These are phyloP conservation scores for Toxoplasma gondii DNA, from an alignment of 169 alveolate species.

Conservation along the genomic window DNA sequence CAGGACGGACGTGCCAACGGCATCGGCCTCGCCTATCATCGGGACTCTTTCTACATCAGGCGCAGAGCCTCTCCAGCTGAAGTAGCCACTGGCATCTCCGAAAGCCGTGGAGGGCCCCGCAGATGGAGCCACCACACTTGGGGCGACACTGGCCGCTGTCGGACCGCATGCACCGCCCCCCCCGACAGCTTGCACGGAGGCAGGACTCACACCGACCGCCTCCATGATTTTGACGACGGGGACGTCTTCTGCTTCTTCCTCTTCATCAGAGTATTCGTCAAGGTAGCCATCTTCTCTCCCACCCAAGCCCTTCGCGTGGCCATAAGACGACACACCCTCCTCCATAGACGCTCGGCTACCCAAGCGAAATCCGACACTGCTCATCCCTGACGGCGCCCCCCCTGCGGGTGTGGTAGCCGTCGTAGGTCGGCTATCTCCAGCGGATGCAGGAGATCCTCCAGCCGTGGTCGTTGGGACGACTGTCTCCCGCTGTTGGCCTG, in stretches of 20 bases:
- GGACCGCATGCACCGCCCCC: background rate
- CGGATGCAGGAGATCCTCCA: background rate
- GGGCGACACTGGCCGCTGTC: background rate
- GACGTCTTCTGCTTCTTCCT: background rate
- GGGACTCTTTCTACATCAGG: background rate
- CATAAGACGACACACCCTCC: background rate
- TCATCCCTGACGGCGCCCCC: background rate
- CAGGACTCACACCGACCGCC: slow-evolving; percentile 18
- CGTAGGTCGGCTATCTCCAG: background rate
- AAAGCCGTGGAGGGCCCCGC: background rate
- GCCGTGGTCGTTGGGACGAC: background rate
- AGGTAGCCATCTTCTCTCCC: background rate
- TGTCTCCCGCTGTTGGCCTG: background rate
- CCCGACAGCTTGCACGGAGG: background rate
- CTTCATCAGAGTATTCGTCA: background rate
- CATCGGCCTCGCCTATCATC: background rate
- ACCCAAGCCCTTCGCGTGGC: background rate
- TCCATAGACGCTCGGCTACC: background rate
- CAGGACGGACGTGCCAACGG: slow-evolving; percentile 27
- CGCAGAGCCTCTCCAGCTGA: background rate
- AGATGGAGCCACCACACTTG: background rate
- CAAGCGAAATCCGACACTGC: background rate
- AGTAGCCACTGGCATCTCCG: background rate
- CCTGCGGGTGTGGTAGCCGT: background rate
- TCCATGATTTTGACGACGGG: slow-evolving; percentile 2